These are phyloP conservation scores for Aspergillus nanangensis DNA, from an alignment of 495 filamentous ascomycete genomes.

Conservation along the genomic window DNA sequence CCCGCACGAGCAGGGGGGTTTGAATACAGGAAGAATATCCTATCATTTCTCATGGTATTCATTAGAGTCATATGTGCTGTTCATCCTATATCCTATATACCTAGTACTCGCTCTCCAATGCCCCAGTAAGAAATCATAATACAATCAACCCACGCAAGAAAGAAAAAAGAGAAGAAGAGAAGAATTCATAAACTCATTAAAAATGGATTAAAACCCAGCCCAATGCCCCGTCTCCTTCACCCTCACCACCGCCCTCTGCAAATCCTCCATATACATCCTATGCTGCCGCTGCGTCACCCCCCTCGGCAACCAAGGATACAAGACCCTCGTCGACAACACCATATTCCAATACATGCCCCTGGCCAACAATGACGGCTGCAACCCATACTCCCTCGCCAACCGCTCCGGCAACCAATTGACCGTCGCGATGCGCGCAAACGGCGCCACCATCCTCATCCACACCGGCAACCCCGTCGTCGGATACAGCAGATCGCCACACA, in stretches of 20 bases:
- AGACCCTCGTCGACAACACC: conserved; percentile 7
- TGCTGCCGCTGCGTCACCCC: conserved; percentile 9
- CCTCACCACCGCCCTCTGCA: conserved; percentile 10
- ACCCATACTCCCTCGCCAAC: conserved; percentile 9
- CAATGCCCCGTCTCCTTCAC: conserved; percentile 12
- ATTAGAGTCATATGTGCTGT: no score
- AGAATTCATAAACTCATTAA: no score
- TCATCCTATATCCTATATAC: no score
- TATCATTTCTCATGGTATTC: no score
- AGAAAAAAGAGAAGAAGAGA: no score
- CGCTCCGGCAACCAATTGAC: conserved; percentile 15
- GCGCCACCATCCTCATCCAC: conserved; percentile 3
- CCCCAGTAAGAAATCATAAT: no score
- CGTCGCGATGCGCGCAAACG: conserved; percentile 7
- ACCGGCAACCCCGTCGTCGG: conserved; percentile 9
- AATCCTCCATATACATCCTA: conserved; percentile 14
- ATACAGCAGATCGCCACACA: conserved; percentile 12
- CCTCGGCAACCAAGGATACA: conserved; percentile 10
- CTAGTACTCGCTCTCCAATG: no score
- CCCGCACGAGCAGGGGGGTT: no score
- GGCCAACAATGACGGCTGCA: conserved; percentile 3
- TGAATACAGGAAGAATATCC: no score
- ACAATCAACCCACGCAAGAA: no score
- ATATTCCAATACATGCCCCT: conserved; percentile 4
- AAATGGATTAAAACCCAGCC: conserved; percentile 4